Evolutionary conservation across 2,329 filamentous ascomycete species (phyloP), one percentile per base, ranked within the genome.

Genomic region (Calycina marina): DNA sequence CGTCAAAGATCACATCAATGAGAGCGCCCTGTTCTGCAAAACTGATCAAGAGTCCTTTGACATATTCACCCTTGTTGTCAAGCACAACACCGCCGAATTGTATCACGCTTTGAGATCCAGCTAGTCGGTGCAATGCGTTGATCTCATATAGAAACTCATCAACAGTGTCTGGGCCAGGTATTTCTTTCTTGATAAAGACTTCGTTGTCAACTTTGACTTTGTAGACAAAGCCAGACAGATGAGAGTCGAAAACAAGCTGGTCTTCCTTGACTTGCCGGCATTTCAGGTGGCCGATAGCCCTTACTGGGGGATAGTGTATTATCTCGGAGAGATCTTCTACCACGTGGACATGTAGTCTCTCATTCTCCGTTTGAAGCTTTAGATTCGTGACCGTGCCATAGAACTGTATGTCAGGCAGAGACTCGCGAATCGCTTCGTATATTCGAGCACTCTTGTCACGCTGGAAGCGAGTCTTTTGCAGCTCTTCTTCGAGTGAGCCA

Each of bases 141-240:
- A 94, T 81, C 57, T 98, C 90, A 54, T 98, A 98, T 2, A 96
- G 62, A 49, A 98, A 98, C 53, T 96, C 90, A 40, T 96, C 88
- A 13, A 96, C 77, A 0, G 83, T 90, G 48, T 96, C 88, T 2
- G 86, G 88, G 1, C 88, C 86, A 1, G 90, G 90, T 11, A 98
- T 96, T 51, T 98, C 90, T 55, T 98, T 98, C 56, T 96, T 96
- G 57, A 98, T 93, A 47, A 85, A 77, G 2, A 72, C 61, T 36
- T 67, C 60, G 6, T 70, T 74, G 36, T 70, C 62, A 20, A 85
- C 70, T 10, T 62, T 67, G 35, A 98, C 84, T 53, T 92, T 93
- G 65, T 96, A 98, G 12, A 96, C 90, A 52, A 96, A 98, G 2
- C 90, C 90, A 14, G 88, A 96, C 54, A 96, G 72, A 59, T 98